A percentile compares a stretch with the other conserved stretches of the same genome.
Conservation (phyloP, 2,329 filamentous ascomycete genomes). For the Cytospora schulzeri region DNA sequence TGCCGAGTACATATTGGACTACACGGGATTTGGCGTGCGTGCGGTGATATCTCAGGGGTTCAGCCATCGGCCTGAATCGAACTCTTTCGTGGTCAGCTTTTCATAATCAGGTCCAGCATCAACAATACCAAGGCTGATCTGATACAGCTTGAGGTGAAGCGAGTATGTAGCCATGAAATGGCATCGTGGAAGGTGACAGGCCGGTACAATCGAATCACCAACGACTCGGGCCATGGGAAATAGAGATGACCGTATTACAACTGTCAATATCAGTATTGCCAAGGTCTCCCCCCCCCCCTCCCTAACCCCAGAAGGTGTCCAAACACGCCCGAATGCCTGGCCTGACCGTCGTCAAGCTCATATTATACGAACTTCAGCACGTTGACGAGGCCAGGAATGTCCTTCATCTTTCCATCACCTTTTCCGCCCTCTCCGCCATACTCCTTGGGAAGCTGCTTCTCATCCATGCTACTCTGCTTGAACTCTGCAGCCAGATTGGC, state of each 20-base stretch:
- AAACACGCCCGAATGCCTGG: not conserved
- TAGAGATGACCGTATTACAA: not conserved
- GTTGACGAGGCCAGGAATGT: conserved; percentile 17
- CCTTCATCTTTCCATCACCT: conserved; percentile 28
- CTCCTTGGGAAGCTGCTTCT: conserved; percentile 64
- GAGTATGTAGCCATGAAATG: no score
- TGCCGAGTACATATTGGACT: no score
- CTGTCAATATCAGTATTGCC: not conserved
- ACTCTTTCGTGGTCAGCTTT: no score
- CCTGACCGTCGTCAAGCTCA: not conserved
- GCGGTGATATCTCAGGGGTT: no score
- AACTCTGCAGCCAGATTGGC: conserved; percentile 65
- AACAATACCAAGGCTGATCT: no score
- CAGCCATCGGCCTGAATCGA: no score
- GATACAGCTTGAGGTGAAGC: no score
- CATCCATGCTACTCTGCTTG: conserved; percentile 60
- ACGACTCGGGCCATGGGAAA: not conserved
- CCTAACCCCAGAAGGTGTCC: not conserved
- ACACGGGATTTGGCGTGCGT: no score
- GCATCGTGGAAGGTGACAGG: no score
- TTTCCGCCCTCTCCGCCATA: conserved; percentile 73
- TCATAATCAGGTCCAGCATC: no score
- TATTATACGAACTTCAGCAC: conserved; percentile 26
- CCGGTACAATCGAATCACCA: no score
- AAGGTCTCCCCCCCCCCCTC: no score